Evolutionary conservation across 352 stramenopile species (phyloP).

Genomic region (Aphanomyces astaci): DNA sequence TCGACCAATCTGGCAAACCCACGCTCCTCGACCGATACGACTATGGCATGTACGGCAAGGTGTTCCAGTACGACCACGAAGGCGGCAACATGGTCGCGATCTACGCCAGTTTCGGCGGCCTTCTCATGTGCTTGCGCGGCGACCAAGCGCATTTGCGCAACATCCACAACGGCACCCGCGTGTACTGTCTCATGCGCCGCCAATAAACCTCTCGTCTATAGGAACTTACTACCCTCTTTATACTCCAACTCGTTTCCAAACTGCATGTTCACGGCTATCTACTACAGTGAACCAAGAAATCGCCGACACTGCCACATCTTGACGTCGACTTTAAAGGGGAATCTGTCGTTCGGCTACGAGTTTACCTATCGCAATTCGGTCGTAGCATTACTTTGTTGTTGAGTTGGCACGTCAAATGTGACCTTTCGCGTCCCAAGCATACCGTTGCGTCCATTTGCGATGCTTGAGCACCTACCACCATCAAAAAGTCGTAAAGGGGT

Average conservation of each 20-base stretch:
- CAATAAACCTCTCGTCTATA: conserved; percentile 40
- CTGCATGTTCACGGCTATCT: too few relatives aligned
- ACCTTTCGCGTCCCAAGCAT: too few relatives aligned
- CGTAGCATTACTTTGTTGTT: too few relatives aligned
- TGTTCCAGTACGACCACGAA: conserved; percentile 96
- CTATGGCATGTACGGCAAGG: conserved; percentile 98
- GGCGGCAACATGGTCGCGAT: conserved; percentile 91
- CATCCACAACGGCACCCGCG: conserved; percentile 94
- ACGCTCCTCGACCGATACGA: conserved; percentile 97
- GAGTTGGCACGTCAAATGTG: too few relatives aligned
- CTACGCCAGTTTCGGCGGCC: conserved; percentile 93
- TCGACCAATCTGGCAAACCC: conserved; percentile 86
- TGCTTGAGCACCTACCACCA: too few relatives aligned
- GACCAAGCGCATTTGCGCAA: conserved; percentile 95
- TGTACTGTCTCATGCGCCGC: conserved; percentile 90
- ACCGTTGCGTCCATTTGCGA: too few relatives aligned
- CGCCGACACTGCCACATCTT: too few relatives aligned
- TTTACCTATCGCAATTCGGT: too few relatives aligned
- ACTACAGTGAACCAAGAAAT: too few relatives aligned
- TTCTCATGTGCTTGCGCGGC: conserved; percentile 96
- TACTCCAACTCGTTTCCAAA: not conserved
- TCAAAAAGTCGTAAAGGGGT: too few relatives aligned
- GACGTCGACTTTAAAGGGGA: too few relatives aligned
- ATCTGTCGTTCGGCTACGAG: too few relatives aligned
- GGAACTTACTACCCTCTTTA: not conserved